These are phyloP conservation scores for Aspergillus bombycis DNA, from an alignment of 2,329 filamentous ascomycete genomes.

Conservation along the genomic window DNA sequence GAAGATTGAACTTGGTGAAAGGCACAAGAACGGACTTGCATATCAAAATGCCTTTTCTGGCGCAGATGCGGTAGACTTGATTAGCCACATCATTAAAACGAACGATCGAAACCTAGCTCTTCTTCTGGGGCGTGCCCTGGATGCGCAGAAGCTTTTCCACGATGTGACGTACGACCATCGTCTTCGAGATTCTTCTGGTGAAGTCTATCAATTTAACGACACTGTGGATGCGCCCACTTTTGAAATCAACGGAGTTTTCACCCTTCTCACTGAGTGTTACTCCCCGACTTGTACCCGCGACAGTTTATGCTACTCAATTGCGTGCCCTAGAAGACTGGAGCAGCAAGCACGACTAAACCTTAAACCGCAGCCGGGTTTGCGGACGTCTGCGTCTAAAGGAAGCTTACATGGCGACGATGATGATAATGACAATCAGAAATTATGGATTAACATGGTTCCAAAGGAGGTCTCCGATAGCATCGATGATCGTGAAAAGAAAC, in stretches of 20 bases:
- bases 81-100: slow-evolving; percentile 95
- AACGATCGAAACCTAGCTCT: slow-evolving; percentile 93
- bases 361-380: slow-evolving; percentile 87
- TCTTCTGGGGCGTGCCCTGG: slow-evolving; percentile 84
- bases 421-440: slow-evolving; percentile 91
- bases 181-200: slow-evolving; percentile 86
- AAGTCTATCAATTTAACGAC: slow-evolving; percentile 97
- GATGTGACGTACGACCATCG: slow-evolving; percentile 98
- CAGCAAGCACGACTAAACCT: slow-evolving; percentile 93
- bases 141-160: slow-evolving; percentile 99
- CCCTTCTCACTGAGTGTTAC: slow-evolving; percentile 94
- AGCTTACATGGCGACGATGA: slow-evolving; percentile 80
- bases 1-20: slow-evolving; percentile 80
- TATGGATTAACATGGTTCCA: slow-evolving; percentile 98
- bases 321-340: slow-evolving; percentile 88
- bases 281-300: slow-evolving; percentile 96
- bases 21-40: slow-evolving; percentile 93
- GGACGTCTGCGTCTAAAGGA: slow-evolving; percentile 67
- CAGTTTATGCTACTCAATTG: slow-evolving; percentile 96
- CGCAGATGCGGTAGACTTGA: slow-evolving; percentile 90
- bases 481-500: slow-evolving; percentile 90
- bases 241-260: slow-evolving; percentile 93
- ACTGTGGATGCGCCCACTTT: slow-evolving; percentile 74
- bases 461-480: slow-evolving; percentile 92
- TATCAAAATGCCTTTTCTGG: slow-evolving; percentile 98